Evolutionary conservation across 768 basidiomycete species (phyloP).

Genomic region (Tylopilus felleus): DNA sequence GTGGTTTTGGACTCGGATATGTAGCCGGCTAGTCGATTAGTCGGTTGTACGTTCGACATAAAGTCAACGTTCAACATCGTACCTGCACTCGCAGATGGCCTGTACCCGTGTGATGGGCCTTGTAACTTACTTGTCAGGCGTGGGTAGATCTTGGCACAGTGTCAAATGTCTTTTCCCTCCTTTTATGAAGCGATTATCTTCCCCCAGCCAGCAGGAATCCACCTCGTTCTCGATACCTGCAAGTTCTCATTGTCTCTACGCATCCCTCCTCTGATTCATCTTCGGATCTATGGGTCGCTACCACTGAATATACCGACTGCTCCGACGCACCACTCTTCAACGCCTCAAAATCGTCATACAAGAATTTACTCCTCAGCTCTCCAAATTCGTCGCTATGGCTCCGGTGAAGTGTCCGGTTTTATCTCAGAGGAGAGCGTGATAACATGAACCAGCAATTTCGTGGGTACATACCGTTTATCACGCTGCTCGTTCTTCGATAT

Average conservation of each 20-base stretch:
- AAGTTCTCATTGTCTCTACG: neutral
- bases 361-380: slow-evolving; percentile 25
- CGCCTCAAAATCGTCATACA: slow-evolving; percentile 33
- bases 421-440: slow-evolving; percentile 57
- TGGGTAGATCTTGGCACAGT: too few relatives aligned
- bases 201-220: too few relatives aligned
- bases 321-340: slow-evolving; percentile 43
- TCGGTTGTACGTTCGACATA: too few relatives aligned
- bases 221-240: slow-evolving; percentile 87
- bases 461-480: slow-evolving; percentile 27
- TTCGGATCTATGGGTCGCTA: slow-evolving; percentile 86
- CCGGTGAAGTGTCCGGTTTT: slow-evolving; percentile 58
- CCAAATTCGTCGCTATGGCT: slow-evolving; percentile 66
- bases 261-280: slow-evolving; percentile 34
- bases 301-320: slow-evolving; percentile 45
- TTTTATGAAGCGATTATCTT: too few relatives aligned
- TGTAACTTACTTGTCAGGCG: too few relatives aligned
- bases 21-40: too few relatives aligned
- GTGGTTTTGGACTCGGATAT: too few relatives aligned
- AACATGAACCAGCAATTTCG: slow-evolving; percentile 56
- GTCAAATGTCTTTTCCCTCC: too few relatives aligned
- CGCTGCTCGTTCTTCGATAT: neutral
- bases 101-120: too few relatives aligned
- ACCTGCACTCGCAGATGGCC: too few relatives aligned
- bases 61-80: too few relatives aligned